Conservation (phyloP, 257 asterid species). For the Solanum rostratum region DNA sequence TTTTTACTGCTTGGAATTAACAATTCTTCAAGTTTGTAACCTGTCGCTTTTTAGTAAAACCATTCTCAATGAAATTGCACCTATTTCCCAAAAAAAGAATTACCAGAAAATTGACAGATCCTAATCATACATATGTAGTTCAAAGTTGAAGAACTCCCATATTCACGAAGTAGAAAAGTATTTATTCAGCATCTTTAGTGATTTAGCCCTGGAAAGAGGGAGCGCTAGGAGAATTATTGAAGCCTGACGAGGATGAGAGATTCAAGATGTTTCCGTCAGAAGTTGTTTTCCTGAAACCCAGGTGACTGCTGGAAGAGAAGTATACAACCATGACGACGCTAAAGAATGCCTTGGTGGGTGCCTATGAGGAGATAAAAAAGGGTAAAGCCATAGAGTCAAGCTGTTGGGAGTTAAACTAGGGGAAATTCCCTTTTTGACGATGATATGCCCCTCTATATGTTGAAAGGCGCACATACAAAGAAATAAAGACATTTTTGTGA, state of each 20-base stretch:
- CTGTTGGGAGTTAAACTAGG: not conserved
- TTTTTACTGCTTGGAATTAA: not conserved
- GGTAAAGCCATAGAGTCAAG: not conserved
- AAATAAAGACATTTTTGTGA: not conserved
- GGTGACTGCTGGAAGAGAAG: not conserved
- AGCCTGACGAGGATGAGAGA: not conserved
- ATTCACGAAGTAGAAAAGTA: not conserved
- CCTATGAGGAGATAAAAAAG: not conserved
- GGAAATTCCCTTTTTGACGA: not conserved
- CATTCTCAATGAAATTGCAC: not conserved
- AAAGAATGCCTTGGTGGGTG: not conserved
- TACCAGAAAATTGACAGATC: not conserved
- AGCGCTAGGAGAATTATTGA: not conserved
- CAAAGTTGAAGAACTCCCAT: not conserved
- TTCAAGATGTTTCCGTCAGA: not conserved
- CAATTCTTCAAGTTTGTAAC: not conserved
- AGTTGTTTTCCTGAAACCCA: not conserved
- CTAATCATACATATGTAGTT: not conserved
- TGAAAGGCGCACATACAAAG: not conserved
- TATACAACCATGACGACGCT: not conserved
- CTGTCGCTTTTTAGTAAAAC: not conserved
- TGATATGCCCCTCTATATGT: not conserved
- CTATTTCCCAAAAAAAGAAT: not conserved
- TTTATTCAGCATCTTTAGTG: not conserved
- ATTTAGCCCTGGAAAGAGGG: not conserved